Base-by-base conservation (phyloP, 805 yeast genomes). In the Jamesozyma spencerorum region DNA sequence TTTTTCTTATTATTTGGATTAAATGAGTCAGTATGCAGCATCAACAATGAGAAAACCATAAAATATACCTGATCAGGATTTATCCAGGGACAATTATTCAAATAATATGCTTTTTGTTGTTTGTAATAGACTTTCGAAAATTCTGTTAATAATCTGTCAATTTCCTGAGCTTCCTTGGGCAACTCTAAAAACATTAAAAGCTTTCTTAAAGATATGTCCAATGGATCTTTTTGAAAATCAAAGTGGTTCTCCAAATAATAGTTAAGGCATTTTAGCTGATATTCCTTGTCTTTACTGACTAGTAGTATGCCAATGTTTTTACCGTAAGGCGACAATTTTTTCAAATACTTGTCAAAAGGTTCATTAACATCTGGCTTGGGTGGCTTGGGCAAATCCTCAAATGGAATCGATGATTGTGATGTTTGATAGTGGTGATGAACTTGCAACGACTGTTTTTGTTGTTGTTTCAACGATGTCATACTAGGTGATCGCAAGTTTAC, bases 161-260 rank as follows among this genome's bases (percentile, higher is more conserved):
- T 82, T 52, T 83, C 88, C 54, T 82, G 90, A 0, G 85, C 65
- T 51, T 83, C 92, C 45, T 68, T 71, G 0, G 92, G 92, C 19
- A 83, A 60, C 40, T 75, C 75, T 42, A 76, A 69, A 36, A 69
- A 61, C 64, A 77, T 67, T 32, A 83, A 57, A 38, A 82, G 69
- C 47, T 71, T 73, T 32, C 88, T 62, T 38, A 83, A 57, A 0
- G 88, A 69, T 43, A 83, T 63, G 50, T 83, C 92, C 14, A 83
- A 50, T 0, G 92, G 83, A 45, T 73, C 74, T 19, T 63, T 64
- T 2, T 49, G 34, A 43, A 82, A 78, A 39, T 74, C 65, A 49
- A 78, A 77, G 36, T 57, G 63, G 13, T 49, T 47, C 0, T 41
- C 33, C n/a, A 67, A 44, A 37, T 50, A 66, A 15, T 43, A 36